A percentile compares a stretch with the other conserved stretches of the same genome.
Evolutionary conservation across 345 rosid genomes (phyloP).

Genomic region (Linum lewisii): DNA sequence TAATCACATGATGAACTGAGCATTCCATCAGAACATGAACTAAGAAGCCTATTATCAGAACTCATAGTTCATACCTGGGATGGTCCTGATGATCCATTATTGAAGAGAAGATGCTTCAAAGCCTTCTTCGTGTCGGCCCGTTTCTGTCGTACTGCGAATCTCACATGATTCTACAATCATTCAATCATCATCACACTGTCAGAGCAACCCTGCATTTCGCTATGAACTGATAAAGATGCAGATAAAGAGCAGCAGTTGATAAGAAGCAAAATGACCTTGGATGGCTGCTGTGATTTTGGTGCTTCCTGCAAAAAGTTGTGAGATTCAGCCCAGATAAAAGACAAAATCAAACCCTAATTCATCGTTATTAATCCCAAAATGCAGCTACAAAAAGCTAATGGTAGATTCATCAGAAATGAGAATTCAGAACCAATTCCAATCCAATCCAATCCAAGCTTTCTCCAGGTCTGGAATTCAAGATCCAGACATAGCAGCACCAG

Average conservation of each 20-base stretch:
- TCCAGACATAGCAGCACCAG: neutral
- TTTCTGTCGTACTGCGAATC: conserved; percentile 43
- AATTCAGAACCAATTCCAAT: too few species aligned
- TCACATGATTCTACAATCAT: conserved; percentile 30
- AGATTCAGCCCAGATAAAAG: too few species aligned
- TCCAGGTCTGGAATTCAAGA: neutral
- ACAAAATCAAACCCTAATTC: too few species aligned
- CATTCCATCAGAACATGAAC: neutral
- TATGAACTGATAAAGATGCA: neutral
- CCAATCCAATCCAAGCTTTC: conserved; percentile 3
- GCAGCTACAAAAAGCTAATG: too few species aligned
- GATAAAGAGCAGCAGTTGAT: neutral
- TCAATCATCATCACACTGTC: conserved; percentile 9
- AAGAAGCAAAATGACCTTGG: conserved; percentile 22
- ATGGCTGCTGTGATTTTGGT: conserved; percentile 26
- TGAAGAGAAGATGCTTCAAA: conserved; percentile 34
- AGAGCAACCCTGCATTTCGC: conserved; percentile 9
- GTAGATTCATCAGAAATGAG: too few species aligned
- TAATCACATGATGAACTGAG: too few species aligned
- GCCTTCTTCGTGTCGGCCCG: conserved; percentile 48
- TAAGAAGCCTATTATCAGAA: neutral
- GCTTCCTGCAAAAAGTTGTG: conserved; percentile 24
- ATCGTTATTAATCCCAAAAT: too few species aligned
- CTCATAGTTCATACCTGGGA: conserved; percentile 32
- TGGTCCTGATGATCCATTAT: conserved; percentile 22